Percentiles rank a stretch among this genome's conserved stretches.
These are phyloP conservation scores for Carex littledalei DNA, from an alignment of 176 grass and related monocot species.

Conservation along the genomic window DNA sequence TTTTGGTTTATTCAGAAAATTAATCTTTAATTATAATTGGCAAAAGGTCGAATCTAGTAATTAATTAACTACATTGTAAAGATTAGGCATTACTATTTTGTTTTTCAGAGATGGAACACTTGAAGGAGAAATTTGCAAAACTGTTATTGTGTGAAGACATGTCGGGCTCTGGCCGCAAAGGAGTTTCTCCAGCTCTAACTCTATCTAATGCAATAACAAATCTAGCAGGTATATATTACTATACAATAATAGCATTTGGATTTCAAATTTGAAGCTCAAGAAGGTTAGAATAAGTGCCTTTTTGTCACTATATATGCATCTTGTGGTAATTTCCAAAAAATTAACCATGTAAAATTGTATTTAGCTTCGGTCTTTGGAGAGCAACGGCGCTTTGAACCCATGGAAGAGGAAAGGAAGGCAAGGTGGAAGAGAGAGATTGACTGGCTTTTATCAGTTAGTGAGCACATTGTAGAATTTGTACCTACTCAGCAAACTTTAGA, in stretches of 20 bases:
- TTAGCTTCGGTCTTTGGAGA: constrained; percentile 93
- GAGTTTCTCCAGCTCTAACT: constrained; percentile 70
- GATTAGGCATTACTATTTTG: background rate
- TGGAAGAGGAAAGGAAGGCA: constrained; percentile 54
- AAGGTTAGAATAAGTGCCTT: no score
- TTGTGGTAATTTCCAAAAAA: background rate
- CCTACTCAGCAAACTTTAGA: constrained; percentile 50
- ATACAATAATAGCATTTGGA: background rate
- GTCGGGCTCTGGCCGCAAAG: constrained; percentile 61
- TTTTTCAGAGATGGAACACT: constrained; percentile 46
- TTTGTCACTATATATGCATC: no score
- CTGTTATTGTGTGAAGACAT: constrained; percentile 84
- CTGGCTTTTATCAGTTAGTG: constrained; percentile 74
- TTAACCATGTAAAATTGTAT: background rate
- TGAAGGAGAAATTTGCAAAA: constrained; percentile 73
- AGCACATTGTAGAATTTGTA: constrained; percentile 85
- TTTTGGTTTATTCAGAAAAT: background rate
- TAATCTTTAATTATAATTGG: background rate
- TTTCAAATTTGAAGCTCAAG: background rate
- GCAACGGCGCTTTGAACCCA: constrained; percentile 68
- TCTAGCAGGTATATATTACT: constrained; percentile 41
- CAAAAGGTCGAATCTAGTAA: background rate
- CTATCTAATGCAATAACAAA: constrained; percentile 84
- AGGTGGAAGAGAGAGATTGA: constrained; percentile 79
- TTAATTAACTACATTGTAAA: background rate